phyloP scores from a whole-genome alignment of 2,329 filamentous ascomycete genomes.

The Cercospora canescens region DNA sequence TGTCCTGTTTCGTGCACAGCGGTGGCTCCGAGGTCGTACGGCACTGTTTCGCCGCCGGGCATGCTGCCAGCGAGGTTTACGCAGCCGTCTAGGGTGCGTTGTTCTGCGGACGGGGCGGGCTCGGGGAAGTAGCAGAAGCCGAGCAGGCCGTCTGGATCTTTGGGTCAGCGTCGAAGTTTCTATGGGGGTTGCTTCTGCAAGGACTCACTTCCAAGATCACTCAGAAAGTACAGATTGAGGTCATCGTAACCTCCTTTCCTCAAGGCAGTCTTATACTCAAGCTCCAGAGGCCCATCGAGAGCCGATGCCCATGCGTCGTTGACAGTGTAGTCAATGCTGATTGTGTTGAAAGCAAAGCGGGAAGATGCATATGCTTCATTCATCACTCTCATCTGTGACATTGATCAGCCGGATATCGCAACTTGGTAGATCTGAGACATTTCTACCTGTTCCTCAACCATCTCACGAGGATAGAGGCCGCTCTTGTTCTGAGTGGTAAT shows the following conservation, averaged over 20 bases:
- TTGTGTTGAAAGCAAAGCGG: conserved; percentile 47
- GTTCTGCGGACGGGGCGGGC: conserved; percentile 41
- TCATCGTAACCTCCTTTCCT: conserved; percentile 52
- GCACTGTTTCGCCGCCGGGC: conserved; percentile 46
- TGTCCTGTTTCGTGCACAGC: conserved; percentile 46
- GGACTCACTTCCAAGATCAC: conserved; percentile 39
- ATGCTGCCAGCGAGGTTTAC: conserved; percentile 55
- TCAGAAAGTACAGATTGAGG: conserved; percentile 59
- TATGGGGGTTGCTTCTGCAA: not conserved
- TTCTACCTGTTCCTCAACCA: conserved; percentile 29
- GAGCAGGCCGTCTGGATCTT: conserved; percentile 18
- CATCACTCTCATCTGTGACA: conserved; percentile 34
- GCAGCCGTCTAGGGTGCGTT: conserved; percentile 51
- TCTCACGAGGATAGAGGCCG: conserved; percentile 37
- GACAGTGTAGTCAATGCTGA: conserved; percentile 48
- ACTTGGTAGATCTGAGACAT: not conserved
- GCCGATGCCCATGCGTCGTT: conserved; percentile 54
- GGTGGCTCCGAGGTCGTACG: conserved; percentile 44
- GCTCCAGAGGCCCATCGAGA: conserved; percentile 40
- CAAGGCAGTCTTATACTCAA: conserved; percentile 52
- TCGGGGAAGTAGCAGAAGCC: conserved; percentile 32
- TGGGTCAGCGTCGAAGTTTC: not conserved
- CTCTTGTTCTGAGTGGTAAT: conserved; percentile 36
- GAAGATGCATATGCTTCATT: conserved; percentile 47
- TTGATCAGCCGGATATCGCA: not conserved